Percentiles rank a stretch among this genome's conserved stretches.
phyloP scores from a whole-genome alignment of 2,329 filamentous ascomycete genomes.

The Fusarium sp. region DNA sequence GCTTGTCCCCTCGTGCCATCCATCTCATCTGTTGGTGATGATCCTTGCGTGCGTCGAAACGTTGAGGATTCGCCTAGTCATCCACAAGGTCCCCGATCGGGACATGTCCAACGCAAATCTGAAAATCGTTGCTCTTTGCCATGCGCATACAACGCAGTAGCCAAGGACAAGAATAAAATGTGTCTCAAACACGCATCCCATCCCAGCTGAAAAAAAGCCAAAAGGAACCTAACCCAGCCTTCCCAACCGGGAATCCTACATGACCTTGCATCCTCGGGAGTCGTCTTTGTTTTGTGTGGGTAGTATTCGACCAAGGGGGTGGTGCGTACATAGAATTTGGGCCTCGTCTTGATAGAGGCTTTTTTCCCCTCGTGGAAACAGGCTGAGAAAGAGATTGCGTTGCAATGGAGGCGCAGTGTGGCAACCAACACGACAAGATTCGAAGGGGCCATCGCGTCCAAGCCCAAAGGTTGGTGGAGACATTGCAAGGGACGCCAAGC shows the following conservation, averaged over 20 bases:
- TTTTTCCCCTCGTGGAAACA: constrained; percentile 4
- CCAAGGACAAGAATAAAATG: constrained; percentile 22
- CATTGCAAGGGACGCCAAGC: constrained; percentile 2
- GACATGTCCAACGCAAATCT: constrained; percentile 5
- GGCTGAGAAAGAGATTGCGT: constrained; percentile 37
- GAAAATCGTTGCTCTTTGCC: constrained; percentile 34
- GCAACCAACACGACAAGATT: constrained; percentile 22
- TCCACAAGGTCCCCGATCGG: constrained; percentile 6
- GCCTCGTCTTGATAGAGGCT: constrained; percentile 5
- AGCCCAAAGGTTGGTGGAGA: not conserved
- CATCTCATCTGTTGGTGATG: constrained; percentile 5
- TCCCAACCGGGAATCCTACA: constrained; percentile 25
- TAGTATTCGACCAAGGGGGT: constrained; percentile 2
- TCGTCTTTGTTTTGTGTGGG: constrained; percentile 9
- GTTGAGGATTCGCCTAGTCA: constrained; percentile 6
- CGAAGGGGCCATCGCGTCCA: constrained; percentile 5
- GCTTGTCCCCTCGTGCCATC: not conserved
- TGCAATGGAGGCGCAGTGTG: constrained; percentile 40
- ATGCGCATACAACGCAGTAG: constrained; percentile 5
- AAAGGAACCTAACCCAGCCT: constrained; percentile 7
- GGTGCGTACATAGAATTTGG: constrained; percentile 3
- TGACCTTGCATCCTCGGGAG: constrained; percentile 12
- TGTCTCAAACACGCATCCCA: constrained; percentile 34
- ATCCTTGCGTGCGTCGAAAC: constrained; percentile 15
- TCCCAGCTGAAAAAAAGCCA: constrained; percentile 38